Evolutionary conservation across 768 basidiomycete genomes (phyloP).

Genomic region (Pisolithus tinctorius): DNA sequence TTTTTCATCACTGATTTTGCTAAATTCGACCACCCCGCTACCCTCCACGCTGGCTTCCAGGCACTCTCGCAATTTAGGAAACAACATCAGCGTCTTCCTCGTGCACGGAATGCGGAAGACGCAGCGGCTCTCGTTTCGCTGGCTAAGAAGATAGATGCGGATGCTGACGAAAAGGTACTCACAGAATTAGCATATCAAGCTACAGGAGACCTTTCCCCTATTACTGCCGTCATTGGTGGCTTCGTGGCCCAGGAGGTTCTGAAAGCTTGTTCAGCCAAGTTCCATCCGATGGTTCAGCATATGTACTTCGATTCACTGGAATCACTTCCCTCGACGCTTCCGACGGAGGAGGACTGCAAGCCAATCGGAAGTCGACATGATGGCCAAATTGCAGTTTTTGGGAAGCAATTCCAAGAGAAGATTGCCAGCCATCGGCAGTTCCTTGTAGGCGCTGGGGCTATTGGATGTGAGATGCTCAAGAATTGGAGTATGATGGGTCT

Average conservation of each 20-base stretch:
- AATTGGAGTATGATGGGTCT: conserved; percentile 99
- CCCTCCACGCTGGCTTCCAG: conserved; percentile 92
- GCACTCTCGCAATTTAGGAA: conserved; percentile 76
- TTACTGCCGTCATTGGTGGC: conserved; percentile 91
- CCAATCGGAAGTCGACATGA: conserved; percentile 85
- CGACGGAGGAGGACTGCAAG: conserved; percentile 77
- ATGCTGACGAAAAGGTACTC: conserved; percentile 76
- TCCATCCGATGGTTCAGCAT: conserved; percentile 92
- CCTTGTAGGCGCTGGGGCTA: conserved; percentile 97
- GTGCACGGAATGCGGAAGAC: conserved; percentile 77
- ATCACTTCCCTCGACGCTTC: conserved; percentile 71
- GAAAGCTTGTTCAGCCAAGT: conserved; percentile 96
- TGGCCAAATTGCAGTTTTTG: conserved; percentile 93
- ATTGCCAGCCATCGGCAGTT: conserved; percentile 88
- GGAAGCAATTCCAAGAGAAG: conserved; percentile 86
- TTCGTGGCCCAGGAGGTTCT: conserved; percentile 98
- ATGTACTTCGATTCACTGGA: conserved; percentile 98
- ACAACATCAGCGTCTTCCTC: conserved; percentile 63
- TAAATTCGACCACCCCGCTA: conserved; percentile 89
- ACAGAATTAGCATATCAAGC: conserved; percentile 89
- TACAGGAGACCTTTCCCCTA: conserved; percentile 80
- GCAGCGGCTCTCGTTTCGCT: conserved; percentile 64
- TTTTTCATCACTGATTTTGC: conserved; percentile 94
- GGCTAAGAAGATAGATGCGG: conserved; percentile 70
- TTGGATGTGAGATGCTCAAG: conserved; percentile 99